phyloP scores from a whole-genome alignment of 2,329 filamentous ascomycete species.

The Coleophoma eucalyptorum region DNA sequence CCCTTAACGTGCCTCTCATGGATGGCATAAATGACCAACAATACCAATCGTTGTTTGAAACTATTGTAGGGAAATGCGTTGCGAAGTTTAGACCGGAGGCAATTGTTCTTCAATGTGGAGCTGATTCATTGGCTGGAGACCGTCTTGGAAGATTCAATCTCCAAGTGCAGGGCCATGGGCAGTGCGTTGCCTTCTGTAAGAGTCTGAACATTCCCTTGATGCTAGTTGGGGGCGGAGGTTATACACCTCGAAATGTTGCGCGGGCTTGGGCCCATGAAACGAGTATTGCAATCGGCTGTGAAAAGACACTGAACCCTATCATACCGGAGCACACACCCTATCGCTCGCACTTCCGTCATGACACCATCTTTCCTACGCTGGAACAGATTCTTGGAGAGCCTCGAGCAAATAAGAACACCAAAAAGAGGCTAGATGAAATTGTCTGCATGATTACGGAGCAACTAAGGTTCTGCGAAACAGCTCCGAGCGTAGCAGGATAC shows the following conservation, averaged over 20 bases:
- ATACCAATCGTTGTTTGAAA: constrained; percentile 82
- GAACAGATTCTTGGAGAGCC: constrained; percentile 65
- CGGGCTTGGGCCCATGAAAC: constrained; percentile 98
- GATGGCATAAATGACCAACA: constrained; percentile 90
- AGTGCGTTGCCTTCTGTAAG: constrained; percentile 88
- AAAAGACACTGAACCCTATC: constrained; percentile 64
- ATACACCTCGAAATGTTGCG: constrained; percentile 94
- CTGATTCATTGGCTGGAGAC: constrained; percentile 91
- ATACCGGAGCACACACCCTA: constrained; percentile 82
- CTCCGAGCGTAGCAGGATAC: constrained; percentile 83
- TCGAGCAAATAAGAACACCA: constrained; percentile 71
- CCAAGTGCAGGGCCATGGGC: constrained; percentile 90
- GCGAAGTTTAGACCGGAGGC: constrained; percentile 83
- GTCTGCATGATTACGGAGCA: constrained; percentile 80
- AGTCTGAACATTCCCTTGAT: constrained; percentile 75
- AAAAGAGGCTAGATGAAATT: constrained; percentile 71
- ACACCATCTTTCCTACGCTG: constrained; percentile 85
- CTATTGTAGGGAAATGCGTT: constrained; percentile 73
- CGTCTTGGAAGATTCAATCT: constrained; percentile 94
- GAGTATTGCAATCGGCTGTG: constrained; percentile 75
- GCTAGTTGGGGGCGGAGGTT: constrained; percentile 90
- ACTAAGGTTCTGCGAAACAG: constrained; percentile 76
- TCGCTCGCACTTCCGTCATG: constrained; percentile 82
- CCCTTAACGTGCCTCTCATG: constrained; percentile 84
- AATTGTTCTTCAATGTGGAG: constrained; percentile 93